These are phyloP conservation scores for Fragaria nilgerrensis DNA, from an alignment of 306 rosid genomes.

Conservation along the genomic window DNA sequence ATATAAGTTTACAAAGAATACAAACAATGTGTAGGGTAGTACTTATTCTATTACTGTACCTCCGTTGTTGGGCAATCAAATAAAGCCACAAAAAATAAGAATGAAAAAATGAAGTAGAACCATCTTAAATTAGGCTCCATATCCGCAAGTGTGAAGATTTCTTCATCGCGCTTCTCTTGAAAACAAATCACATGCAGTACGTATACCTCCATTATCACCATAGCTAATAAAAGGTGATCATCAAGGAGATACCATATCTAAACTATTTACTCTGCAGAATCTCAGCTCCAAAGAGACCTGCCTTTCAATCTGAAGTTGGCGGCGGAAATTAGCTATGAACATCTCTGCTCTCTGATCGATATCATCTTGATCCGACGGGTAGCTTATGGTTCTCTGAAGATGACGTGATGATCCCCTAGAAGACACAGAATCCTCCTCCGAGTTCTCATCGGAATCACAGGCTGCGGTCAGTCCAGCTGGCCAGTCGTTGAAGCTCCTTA, in stretches of 20 bases:
- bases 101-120: not conserved
- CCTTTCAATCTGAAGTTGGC: slow-evolving; percentile 70
- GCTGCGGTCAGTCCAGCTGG: slow-evolving; percentile 44
- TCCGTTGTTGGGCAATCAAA: not conserved
- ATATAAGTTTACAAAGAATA: not conserved
- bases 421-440: slow-evolving; percentile 25
- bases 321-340: slow-evolving; percentile 66
- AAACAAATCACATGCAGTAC: not conserved
- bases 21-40: not conserved
- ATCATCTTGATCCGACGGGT: slow-evolving; percentile 60
- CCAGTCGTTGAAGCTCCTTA: slow-evolving; percentile 50
- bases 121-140: not conserved
- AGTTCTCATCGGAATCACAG: slow-evolving; percentile 11
- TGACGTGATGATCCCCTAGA: slow-evolving; percentile 1
- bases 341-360: slow-evolving; percentile 64
- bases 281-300: slow-evolving; percentile 70
- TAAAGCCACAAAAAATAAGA: not conserved
- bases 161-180: not conserved
- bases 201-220: not conserved
- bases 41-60: not conserved
- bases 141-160: not conserved
- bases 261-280: slow-evolving; percentile 44
- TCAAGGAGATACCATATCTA: slow-evolving; percentile 31
- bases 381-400: slow-evolving; percentile 58
- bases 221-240: not conserved